Percentiles rank a stretch among this genome's conserved stretches.
These are phyloP conservation scores for Thielaviopsis cerberus DNA, from an alignment of 2,329 filamentous ascomycete species.

Conservation along the genomic window DNA sequence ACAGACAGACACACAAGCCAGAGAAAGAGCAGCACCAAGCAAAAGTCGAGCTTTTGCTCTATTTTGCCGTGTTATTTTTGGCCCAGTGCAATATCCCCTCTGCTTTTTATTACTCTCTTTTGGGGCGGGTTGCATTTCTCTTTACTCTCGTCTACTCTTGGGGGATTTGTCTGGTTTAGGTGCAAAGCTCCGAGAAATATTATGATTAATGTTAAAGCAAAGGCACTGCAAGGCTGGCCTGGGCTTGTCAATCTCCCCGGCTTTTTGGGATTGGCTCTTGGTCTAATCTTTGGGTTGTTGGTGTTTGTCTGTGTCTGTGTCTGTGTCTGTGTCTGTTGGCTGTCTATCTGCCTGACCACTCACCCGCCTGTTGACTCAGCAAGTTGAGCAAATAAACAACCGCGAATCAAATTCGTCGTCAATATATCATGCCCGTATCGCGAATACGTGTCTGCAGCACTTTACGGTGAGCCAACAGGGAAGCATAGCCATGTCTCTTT, in stretches of 20 bases:
- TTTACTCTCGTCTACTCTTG: background rate
- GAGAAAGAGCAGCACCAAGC: background rate
- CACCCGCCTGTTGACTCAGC: too few species aligned
- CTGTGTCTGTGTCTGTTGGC: too few species aligned
- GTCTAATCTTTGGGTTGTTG: too few species aligned
- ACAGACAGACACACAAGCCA: slow-evolving; percentile 1
- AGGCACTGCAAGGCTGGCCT: too few species aligned
- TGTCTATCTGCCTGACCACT: background rate
- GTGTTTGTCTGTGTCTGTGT: too few species aligned
- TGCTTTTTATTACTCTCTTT: background rate
- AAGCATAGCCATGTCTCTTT: background rate
- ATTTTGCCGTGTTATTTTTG: background rate
- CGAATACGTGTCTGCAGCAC: background rate
- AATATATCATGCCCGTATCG: background rate
- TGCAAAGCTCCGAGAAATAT: too few species aligned
- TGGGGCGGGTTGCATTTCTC: too few species aligned
- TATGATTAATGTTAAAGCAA: too few species aligned
- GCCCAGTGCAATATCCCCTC: background rate
- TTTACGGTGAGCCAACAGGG: background rate
- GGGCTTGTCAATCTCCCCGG: too few species aligned
- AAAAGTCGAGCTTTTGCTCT: background rate
- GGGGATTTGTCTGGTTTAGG: too few species aligned
- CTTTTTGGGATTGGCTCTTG: too few species aligned
- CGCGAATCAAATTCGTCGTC: background rate
- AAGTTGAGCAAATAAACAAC: too few species aligned